These are phyloP conservation scores for Zoysia pacifica DNA, from an alignment of 176 grass and related monocot genomes.

Conservation along the genomic window DNA sequence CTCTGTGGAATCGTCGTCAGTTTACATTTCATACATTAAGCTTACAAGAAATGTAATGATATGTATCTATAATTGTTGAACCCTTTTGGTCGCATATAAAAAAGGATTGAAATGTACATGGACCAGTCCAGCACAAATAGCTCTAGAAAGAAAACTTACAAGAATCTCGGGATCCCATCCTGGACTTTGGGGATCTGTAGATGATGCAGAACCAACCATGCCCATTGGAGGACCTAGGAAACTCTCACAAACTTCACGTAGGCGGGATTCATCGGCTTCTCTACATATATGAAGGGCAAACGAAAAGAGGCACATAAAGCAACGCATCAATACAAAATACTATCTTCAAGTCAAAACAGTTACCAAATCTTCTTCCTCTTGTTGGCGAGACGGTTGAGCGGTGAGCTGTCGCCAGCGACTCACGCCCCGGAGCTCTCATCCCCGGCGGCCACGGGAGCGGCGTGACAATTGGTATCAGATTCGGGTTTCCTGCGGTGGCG, in stretches of 20 bases:
- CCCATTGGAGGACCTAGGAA: constrained; percentile 81
- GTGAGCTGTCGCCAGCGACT: too few relatives aligned
- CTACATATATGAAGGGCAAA: constrained; percentile 44
- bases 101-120: not conserved
- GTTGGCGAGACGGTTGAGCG: too few relatives aligned
- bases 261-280: constrained; percentile 85
- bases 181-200: constrained; percentile 48
- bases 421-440: too few relatives aligned
- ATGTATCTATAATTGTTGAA: not conserved
- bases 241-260: constrained; percentile 85
- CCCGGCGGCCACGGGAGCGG: too few relatives aligned
- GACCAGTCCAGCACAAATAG: not conserved
- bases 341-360: not conserved
- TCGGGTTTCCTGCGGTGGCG: too few relatives aligned
- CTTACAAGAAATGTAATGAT: not conserved
- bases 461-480: too few relatives aligned
- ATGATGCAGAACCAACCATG: constrained; percentile 47
- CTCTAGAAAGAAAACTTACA: constrained; percentile 52
- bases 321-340: not conserved
- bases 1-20: constrained; percentile 50
- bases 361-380: too few relatives aligned
- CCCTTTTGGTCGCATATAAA: not conserved
- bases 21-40: not conserved
- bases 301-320: constrained; percentile 10
- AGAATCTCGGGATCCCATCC: constrained; percentile 83